phyloP scores from a whole-genome alignment of 2,329 filamentous ascomycete genomes.

The Apiospora koreana region DNA sequence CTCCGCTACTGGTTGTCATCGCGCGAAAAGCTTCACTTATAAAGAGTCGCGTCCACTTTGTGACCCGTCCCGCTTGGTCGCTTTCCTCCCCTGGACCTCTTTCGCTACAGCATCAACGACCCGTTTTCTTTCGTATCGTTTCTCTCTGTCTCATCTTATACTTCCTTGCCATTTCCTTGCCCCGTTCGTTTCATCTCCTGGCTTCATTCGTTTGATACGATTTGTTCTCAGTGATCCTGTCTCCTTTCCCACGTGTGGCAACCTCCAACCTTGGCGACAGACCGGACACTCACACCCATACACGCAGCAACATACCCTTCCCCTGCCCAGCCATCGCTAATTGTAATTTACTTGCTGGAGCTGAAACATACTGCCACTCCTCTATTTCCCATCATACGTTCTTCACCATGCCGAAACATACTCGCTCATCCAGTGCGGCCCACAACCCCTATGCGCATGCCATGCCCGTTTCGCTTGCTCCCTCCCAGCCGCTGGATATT shows the following conservation, averaged over 20 bases:
- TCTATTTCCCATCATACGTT: conserved; percentile 21
- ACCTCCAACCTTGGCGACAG: not conserved
- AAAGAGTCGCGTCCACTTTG: conserved; percentile 36
- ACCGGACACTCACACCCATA: not conserved
- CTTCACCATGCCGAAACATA: conserved; percentile 48
- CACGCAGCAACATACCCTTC: not conserved
- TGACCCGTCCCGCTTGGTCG: conserved; percentile 32
- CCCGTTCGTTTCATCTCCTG: conserved; percentile 33
- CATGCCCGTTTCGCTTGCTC: conserved; percentile 42
- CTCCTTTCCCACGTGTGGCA: not conserved
- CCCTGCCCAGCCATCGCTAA: conserved; percentile 1
- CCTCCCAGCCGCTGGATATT: conserved; percentile 41
- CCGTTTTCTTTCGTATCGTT: conserved; percentile 29
- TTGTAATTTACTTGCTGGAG: not conserved
- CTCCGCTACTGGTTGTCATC: conserved; percentile 39
- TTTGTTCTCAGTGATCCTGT: not conserved
- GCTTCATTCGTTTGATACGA: conserved; percentile 17
- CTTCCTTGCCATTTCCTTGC: conserved; percentile 25
- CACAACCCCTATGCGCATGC: conserved; percentile 35
- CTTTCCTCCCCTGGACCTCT: conserved; percentile 32
- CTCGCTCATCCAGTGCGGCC: conserved; percentile 40
- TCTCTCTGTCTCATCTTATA: conserved; percentile 29
- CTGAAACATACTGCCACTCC: conserved; percentile 11
- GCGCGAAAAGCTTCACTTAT: conserved; percentile 33
- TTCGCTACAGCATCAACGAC: conserved; percentile 31